A percentile compares a stretch with the other conserved stretches of the same genome.
phyloP scores from a whole-genome alignment of 2,329 filamentous ascomycete species.

The Escovopsis sp. region DNA sequence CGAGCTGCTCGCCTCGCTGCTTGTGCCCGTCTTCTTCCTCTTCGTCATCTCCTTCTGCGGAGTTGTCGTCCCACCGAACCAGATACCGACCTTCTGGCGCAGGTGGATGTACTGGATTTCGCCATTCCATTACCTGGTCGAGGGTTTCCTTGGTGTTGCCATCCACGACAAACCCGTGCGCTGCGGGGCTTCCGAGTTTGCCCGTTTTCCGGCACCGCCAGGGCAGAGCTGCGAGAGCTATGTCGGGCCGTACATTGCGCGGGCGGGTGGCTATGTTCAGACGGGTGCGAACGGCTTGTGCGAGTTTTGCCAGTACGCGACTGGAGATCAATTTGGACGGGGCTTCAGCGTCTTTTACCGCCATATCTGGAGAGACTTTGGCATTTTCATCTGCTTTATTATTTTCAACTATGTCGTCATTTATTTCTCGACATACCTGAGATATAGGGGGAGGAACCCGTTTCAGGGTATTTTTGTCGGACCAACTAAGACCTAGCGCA shows the following conservation, averaged over 20 bases:
- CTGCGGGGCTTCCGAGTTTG: constrained; percentile 41
- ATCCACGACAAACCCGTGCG: constrained; percentile 37
- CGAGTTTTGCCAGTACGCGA: constrained; percentile 47
- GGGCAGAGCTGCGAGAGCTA: constrained; percentile 47
- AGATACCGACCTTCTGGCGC: constrained; percentile 47
- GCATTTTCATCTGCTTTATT: constrained; percentile 48
- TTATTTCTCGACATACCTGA: constrained; percentile 23
- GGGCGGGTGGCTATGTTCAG: constrained; percentile 45
- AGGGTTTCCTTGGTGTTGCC: constrained; percentile 41
- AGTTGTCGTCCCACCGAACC: constrained; percentile 46
- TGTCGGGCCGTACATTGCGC: constrained; percentile 32
- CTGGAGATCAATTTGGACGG: constrained; percentile 43
- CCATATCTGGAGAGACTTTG: constrained; percentile 50
- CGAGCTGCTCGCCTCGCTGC: constrained; percentile 46
- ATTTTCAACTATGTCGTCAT: constrained; percentile 42
- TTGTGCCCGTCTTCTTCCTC: constrained; percentile 55
- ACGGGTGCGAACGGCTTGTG: constrained; percentile 41
- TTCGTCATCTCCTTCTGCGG: constrained; percentile 58
- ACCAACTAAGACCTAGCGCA: background rate
- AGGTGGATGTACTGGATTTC: constrained; percentile 52
- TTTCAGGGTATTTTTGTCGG: constrained; percentile 14
- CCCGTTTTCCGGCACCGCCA: constrained; percentile 42
- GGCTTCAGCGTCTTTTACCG: constrained; percentile 44
- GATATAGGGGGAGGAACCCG: constrained; percentile 24
- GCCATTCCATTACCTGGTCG: constrained; percentile 52